These are phyloP conservation scores for Flaveria linearis DNA, from an alignment of 129 eudicot genomes.

Conservation along the genomic window DNA sequence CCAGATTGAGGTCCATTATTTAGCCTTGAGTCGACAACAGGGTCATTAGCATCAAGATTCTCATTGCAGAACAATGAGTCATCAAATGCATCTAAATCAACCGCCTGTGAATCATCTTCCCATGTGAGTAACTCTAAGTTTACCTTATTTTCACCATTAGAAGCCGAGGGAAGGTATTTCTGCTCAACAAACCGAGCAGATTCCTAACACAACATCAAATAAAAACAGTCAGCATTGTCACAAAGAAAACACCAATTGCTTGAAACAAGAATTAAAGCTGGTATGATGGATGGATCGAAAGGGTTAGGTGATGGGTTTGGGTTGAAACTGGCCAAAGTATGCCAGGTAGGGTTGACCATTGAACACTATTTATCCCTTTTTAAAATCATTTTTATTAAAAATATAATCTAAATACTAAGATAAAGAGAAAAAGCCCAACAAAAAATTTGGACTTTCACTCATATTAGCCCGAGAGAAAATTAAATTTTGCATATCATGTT, in stretches of 20 bases:
- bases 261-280: not conserved
- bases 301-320: not conserved
- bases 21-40: conserved; percentile 33
- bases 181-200: conserved; percentile 29
- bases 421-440: not conserved
- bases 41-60: conserved; percentile 39
- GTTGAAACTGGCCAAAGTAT: not conserved
- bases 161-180: conserved; percentile 30
- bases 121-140: conserved; percentile 31
- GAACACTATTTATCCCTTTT: not conserved
- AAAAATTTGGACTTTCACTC: not conserved
- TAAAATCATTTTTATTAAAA: not conserved
- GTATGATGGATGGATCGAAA: not conserved
- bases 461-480: no score
- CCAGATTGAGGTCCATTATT: conserved; percentile 28
- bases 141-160: conserved; percentile 34
- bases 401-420: not conserved
- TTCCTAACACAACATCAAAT: conserved; percentile 42
- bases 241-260: conserved; percentile 6
- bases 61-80: conserved; percentile 58
- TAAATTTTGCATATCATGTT: not conserved
- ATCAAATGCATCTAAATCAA: conserved; percentile 39
- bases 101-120: conserved; percentile 59
- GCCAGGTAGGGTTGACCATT: not conserved
- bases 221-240: conserved; percentile 18